These are phyloP conservation scores for Ganoderma sinense DNA, from an alignment of 1,284 basidiomycete genomes.

Conservation along the genomic window DNA sequence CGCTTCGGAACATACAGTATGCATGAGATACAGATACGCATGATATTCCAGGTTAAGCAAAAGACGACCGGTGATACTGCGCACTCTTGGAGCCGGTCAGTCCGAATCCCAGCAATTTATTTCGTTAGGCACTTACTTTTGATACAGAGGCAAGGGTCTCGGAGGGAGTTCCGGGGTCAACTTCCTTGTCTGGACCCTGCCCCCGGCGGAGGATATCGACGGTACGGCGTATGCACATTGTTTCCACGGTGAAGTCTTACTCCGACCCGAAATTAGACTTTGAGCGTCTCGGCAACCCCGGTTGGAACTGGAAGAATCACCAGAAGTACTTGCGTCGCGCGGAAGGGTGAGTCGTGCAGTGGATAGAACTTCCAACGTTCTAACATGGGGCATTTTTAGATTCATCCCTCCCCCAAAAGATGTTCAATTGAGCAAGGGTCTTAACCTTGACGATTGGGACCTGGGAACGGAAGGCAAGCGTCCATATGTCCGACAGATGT, in stretches of 20 bases:
- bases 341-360: slow-evolving; percentile 23
- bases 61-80: slow-evolving; percentile 21
- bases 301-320: slow-evolving; percentile 37
- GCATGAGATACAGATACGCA: slow-evolving; percentile 2
- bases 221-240: slow-evolving; percentile 17
- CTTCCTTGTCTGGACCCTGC: slow-evolving; percentile 34
- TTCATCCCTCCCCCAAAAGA: slow-evolving; percentile 33
- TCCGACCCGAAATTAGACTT: slow-evolving; percentile 21
- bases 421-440: slow-evolving; percentile 20
- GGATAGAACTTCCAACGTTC: too few relatives aligned
- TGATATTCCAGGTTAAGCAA: slow-evolving; percentile 27
- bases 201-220: slow-evolving; percentile 31
- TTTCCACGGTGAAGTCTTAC: neutral
- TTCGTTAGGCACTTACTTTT: neutral
- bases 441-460: slow-evolving; percentile 31
- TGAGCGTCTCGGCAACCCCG: slow-evolving; percentile 36
- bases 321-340: slow-evolving; percentile 31
- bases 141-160: slow-evolving; percentile 33
- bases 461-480: slow-evolving; percentile 30
- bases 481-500: neutral
- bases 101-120: neutral
- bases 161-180: slow-evolving; percentile 36
- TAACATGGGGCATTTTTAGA: slow-evolving; percentile 15
- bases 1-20: too few relatives aligned
- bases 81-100: slow-evolving; percentile 30